These are phyloP conservation scores for Juglanconis juglandina DNA, from an alignment of 2,329 filamentous ascomycete species.

Conservation along the genomic window DNA sequence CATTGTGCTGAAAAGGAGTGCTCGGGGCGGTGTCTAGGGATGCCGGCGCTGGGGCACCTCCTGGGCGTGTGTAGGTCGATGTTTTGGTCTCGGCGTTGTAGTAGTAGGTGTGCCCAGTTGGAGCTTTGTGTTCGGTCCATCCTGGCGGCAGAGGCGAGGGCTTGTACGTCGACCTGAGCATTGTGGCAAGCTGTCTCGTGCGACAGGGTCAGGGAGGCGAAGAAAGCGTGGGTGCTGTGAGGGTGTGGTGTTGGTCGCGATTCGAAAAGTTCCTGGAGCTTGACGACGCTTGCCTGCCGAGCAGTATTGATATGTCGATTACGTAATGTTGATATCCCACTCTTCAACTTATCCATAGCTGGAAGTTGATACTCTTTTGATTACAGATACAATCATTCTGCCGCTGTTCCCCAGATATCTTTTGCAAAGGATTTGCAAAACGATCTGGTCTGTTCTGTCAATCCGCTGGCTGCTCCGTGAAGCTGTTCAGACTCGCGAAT, in stretches of 20 bases:
- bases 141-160: constrained; percentile 68
- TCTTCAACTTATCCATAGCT: not conserved
- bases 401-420: no score
- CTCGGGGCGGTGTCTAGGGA: constrained; percentile 26
- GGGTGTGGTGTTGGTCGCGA: not conserved
- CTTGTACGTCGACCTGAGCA: constrained; percentile 77
- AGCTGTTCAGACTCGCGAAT: no score
- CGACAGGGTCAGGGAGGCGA: not conserved
- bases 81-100: constrained; percentile 79
- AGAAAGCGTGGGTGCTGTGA: not conserved
- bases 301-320: not conserved
- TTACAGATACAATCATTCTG: no score
- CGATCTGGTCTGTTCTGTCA: no score
- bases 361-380: no score
- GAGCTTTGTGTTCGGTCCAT: constrained; percentile 93
- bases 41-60: constrained; percentile 32
- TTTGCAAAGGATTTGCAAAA: no score
- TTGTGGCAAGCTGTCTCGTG: constrained; percentile 29
- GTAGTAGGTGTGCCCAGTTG: constrained; percentile 83
- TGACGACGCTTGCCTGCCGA: not conserved
- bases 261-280: not conserved
- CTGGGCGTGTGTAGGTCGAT: constrained; percentile 83
- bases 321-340: not conserved
- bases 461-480: no score
- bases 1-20: constrained; percentile 41